A percentile compares a stretch with the other conserved stretches of the same genome.
Conservation (phyloP, 345 rosid genomes). For the Rhodamnia argentea region DNA sequence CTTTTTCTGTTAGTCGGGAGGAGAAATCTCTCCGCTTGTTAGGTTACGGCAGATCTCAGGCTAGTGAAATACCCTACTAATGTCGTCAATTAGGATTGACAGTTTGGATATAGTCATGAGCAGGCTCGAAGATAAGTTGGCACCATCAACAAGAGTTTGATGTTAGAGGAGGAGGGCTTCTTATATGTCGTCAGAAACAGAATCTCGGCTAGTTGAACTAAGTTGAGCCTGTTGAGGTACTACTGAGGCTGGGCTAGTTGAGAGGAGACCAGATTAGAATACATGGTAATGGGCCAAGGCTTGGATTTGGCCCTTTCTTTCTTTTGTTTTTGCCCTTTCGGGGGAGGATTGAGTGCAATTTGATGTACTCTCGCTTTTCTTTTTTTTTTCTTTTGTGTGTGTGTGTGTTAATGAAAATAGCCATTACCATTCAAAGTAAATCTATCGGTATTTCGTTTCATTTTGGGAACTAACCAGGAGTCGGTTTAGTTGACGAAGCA, state of each 20-base stretch:
- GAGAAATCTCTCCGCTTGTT: background rate
- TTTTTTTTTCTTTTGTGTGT: no score
- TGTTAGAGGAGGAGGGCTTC: no score
- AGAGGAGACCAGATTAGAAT: background rate
- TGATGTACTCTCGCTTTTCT: background rate
- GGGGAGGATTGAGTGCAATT: background rate
- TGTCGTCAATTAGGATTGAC: background rate
- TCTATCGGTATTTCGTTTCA: background rate
- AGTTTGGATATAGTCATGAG: background rate
- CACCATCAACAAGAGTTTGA: background rate
- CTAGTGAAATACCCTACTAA: background rate
- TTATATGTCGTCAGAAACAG: no score
- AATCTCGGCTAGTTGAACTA: background rate
- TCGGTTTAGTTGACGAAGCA: background rate
- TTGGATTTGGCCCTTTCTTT: no score
- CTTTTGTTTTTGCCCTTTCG: background rate
- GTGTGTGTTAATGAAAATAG: background rate
- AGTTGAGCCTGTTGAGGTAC: background rate
- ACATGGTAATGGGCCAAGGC: background rate
- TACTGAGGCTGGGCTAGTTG: background rate
- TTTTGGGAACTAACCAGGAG: background rate
- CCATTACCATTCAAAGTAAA: background rate
- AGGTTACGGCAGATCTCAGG: background rate
- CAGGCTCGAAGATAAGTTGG: background rate
- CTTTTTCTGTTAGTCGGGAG: fast-evolving